Conservation (phyloP, 2,329 filamentous ascomycete species). For the Exophiala sideris region DNA sequence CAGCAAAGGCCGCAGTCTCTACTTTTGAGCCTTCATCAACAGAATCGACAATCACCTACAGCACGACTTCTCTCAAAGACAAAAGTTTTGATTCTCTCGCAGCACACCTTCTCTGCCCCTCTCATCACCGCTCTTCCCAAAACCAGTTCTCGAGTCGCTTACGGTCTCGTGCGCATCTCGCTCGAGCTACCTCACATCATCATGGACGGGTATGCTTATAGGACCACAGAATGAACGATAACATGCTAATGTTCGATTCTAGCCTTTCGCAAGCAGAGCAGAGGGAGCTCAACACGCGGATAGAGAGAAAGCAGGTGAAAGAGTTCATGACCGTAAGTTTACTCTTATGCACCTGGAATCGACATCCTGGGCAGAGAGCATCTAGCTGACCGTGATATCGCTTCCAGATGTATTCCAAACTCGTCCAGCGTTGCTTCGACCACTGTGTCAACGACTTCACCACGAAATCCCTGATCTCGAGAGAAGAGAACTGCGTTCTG, state of each 20-base stretch:
- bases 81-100: background rate
- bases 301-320: slow-evolving; percentile 98
- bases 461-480: slow-evolving; percentile 83
- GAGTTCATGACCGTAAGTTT: slow-evolving; percentile 92
- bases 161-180: background rate
- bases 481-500: slow-evolving; percentile 88
- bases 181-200: background rate
- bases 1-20: background rate
- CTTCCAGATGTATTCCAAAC: slow-evolving; percentile 61
- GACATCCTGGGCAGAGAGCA: slow-evolving; percentile 2
- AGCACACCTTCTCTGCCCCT: background rate
- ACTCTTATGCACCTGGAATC: background rate
- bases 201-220: slow-evolving; percentile 24
- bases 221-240: background rate
- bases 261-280: slow-evolving; percentile 77
- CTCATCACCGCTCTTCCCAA: background rate
- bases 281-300: slow-evolving; percentile 86
- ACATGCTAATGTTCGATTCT: slow-evolving; percentile 8
- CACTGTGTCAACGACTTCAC: slow-evolving; percentile 98
- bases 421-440: slow-evolving; percentile 73
- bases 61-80: background rate
- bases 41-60: background rate
- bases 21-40: background rate
- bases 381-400: slow-evolving; percentile 11
- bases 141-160: too few species aligned